Base-by-base conservation (phyloP, 768 basidiomycete species). In the Russula compacta region DNA sequence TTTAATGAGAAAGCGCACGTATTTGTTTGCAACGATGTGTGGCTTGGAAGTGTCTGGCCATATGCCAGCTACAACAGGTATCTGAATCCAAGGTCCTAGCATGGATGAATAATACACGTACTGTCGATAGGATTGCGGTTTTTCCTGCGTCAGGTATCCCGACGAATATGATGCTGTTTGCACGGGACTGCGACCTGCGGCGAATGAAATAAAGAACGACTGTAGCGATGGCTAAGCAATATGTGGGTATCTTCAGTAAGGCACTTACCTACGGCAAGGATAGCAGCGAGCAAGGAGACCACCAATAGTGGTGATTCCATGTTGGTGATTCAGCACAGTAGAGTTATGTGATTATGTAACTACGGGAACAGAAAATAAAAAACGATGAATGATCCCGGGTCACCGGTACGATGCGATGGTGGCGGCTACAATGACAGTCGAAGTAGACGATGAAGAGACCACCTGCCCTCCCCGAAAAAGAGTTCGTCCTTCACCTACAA, bases 141-240 rank as follows among this genome's bases (percentile, higher is more conserved):
- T 93, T 93, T 50, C 91, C 91, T 1, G 83, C 81, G 71, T 91
- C 88, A 6, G 84, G 78, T 42, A 84, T 76, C 2, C 91, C 91
- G 3, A 88, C 79, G n/a, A 93, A 75, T 4, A 93, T 72, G n/a
- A 93, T 68, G n/a, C 79, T 74, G 69, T 80, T 82, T 29, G 85
- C 83, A 69, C 73, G 75, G 1, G 79, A 71, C 46, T 70, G 74
- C 7, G 80, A 75, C 67, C 73, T 81, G 56, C 75, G 73, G 12
- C 72, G 71, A 43, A 54, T n/a, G 48, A 70, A 75, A 21, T 81
- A 71, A 39, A 81, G 67, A 12, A 80, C 58, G 36, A 81, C 71
- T 67, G 78, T 81, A 83, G 35, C 3, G 17, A 38, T 38, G 21
- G 60, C 72, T 54, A 55, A 53, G 33, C 35, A 17, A 53, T 46